Percentiles rank a stretch among this genome's conserved stretches.
Evolutionary conservation across 805 yeast genomes (phyloP).

Genomic region (Cyberlindnera amylophila): DNA sequence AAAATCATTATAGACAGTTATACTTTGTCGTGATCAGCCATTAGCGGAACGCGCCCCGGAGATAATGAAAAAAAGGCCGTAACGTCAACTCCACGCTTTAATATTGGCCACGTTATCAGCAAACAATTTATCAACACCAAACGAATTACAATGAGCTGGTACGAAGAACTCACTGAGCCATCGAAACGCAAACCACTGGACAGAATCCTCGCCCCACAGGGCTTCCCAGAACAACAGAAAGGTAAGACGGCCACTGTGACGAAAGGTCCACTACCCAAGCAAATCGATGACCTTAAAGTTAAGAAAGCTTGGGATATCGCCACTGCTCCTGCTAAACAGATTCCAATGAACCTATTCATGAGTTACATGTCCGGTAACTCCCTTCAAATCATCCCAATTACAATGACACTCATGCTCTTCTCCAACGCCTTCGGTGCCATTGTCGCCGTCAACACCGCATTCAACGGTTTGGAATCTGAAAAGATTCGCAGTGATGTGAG

Average conservation of each 20-base stretch:
- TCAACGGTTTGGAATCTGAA: conserved; percentile 43
- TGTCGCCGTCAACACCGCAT: conserved; percentile 49
- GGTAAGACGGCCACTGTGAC: conserved; percentile 2
- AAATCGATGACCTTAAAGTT: conserved; percentile 13
- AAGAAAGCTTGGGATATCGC: conserved; percentile 84
- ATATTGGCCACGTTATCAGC: no score
- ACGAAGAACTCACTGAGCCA: conserved; percentile 6
- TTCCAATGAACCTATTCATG: conserved; percentile 91
- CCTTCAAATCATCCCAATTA: conserved; percentile 83
- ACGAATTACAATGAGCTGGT: conserved; percentile 17
- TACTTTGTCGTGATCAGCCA: no score
- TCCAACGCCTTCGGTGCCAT: conserved; percentile 76
- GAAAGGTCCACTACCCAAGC: conserved; percentile 5
- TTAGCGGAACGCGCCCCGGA: no score
- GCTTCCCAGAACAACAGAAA: conserved; percentile 8
- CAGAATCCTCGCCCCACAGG: conserved; percentile 12
- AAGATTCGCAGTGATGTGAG: conserved; percentile 31
- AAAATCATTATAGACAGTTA: no score
- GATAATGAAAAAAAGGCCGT: no score
- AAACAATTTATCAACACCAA: no score
- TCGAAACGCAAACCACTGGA: conserved; percentile 1
- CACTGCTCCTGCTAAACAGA: conserved; percentile 69
- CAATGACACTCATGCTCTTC: conserved; percentile 83
- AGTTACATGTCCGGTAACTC: conserved; percentile 91
- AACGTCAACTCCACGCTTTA: no score